Percentiles rank a stretch among this genome's conserved stretches.
phyloP scores from a whole-genome alignment of 78 protist species.

The Cavenderia fasciculata region DNA sequence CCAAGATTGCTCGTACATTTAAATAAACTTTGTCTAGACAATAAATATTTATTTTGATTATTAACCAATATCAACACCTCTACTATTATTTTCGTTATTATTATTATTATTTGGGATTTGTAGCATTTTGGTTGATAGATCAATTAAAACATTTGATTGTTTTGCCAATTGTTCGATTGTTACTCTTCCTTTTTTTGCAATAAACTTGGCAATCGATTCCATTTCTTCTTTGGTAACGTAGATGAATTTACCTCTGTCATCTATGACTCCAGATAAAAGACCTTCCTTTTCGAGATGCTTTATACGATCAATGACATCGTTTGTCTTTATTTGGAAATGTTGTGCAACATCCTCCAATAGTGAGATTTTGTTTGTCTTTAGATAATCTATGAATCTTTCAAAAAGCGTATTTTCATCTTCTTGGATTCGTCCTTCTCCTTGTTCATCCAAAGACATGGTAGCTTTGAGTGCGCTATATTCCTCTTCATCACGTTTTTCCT shows the following conservation, averaged over 20 bases:
- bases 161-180: slow-evolving; percentile 79
- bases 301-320: slow-evolving; percentile 76
- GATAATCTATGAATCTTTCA: slow-evolving; percentile 39
- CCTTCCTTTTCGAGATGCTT: slow-evolving; percentile 79
- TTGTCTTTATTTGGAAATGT: slow-evolving; percentile 60
- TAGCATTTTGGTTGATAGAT: slow-evolving; percentile 12
- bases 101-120: too few relatives aligned
- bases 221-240: slow-evolving; percentile 81
- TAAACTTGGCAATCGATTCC: slow-evolving; percentile 75
- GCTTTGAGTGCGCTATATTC: slow-evolving; percentile 40
- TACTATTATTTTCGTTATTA: too few relatives aligned
- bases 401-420: slow-evolving; percentile 7
- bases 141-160: slow-evolving; percentile 81
- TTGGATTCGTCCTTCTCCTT: slow-evolving; percentile 19
- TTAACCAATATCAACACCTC: too few relatives aligned
- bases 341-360: slow-evolving; percentile 56
- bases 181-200: slow-evolving; percentile 80
- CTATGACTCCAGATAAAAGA: slow-evolving; percentile 84
- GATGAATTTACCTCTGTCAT: slow-evolving; percentile 91
- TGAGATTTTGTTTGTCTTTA: slow-evolving; percentile 62
- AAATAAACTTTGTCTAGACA: too few relatives aligned
- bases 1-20: too few relatives aligned
- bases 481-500: slow-evolving; percentile 73
- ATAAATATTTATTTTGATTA: too few relatives aligned
- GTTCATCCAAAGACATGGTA: slow-evolving; percentile 19